Evolutionary conservation across 1,284 basidiomycete genomes (phyloP), one percentile per base, ranked within the genome.

Genomic region (Rhodotorula sp.): DNA sequence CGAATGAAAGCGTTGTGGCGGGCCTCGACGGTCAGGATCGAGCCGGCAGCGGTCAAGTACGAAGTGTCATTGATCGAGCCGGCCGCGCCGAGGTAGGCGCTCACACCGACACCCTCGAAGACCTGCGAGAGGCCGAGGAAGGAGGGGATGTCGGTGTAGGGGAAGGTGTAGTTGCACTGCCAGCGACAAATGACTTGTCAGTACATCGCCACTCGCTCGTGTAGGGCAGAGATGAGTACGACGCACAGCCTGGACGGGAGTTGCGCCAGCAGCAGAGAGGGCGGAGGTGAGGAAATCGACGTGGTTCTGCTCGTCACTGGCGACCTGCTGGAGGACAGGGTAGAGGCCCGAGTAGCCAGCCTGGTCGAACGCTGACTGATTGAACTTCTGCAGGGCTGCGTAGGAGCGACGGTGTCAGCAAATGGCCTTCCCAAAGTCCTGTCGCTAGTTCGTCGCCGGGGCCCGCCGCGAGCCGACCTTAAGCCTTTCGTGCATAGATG

Each of bases 111-210:
- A 32, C 82, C 84, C 78, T 89, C 87, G n/a, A 90, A 78, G 15
- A 85, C 81, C 71, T 82, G 82, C 30, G 86, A 83, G 46, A 85
- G 79, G 20, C 83, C 81, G 47, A 85, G 80, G 78, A 89, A 89
- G 4, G 82, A 79, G 64, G 79, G 79, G 2, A 83, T 80, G 76
- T 86, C 85, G 34, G 82, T 84, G 60, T 83, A 81, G 32, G 84
- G 83, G 79, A 89, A 88, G 63, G 78, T 79, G 79, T 89, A 89
- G n/a, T 64, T 56, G 83, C 88, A 89, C 17, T 44, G 39, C 9
- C 13, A 44, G 39, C 39, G 39, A 44, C 13, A 44, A n/a, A 44
- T 10, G 36, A 44, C 3, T 44, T 10, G 39, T 44, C 39, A 44
- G 39, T 17, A 3, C 2, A 15, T 6, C 39, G n/a, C n/a, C n/a